Conservation (phyloP, 768 basidiomycete species). For the Lentinus tigrinus region DNA sequence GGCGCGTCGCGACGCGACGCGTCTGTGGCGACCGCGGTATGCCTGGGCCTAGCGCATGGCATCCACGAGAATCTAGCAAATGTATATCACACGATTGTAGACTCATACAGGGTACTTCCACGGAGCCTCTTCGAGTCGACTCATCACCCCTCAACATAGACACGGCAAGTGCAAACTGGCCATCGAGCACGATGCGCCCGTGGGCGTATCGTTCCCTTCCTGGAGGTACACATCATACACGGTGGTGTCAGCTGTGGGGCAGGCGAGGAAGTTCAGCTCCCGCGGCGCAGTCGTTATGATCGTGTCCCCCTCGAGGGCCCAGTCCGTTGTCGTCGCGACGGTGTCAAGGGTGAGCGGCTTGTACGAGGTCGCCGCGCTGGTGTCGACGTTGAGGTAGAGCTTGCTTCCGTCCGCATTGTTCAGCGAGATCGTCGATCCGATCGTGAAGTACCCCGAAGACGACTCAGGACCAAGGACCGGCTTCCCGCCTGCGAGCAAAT, state of each 20-base stretch:
- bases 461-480: constrained; percentile 53
- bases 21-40: neutral
- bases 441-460: constrained; percentile 50
- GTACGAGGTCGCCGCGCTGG: constrained; percentile 44
- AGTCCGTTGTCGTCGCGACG: constrained; percentile 49
- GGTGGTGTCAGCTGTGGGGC: constrained; percentile 39
- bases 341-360: constrained; percentile 45
- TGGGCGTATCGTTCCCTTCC: constrained; percentile 47
- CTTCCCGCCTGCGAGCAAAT: constrained; percentile 36
- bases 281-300: constrained; percentile 53
- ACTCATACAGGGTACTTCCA: too few species aligned
- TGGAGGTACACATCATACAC: constrained; percentile 51
- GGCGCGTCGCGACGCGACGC: constrained; percentile 15
- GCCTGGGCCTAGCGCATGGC: neutral
- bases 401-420: constrained; percentile 40
- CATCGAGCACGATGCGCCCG: constrained; percentile 27
- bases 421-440: constrained; percentile 46
- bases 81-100: too few species aligned
- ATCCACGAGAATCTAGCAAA: too few species aligned
- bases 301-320: constrained; percentile 59
- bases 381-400: constrained; percentile 50
- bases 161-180: constrained; percentile 33
- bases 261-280: constrained; percentile 56
- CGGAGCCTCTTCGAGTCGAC: neutral
- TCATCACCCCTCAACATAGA: constrained; percentile 25